phyloP scores from a whole-genome alignment of 805 yeast genomes.

The Saturnispora saitoi region DNA sequence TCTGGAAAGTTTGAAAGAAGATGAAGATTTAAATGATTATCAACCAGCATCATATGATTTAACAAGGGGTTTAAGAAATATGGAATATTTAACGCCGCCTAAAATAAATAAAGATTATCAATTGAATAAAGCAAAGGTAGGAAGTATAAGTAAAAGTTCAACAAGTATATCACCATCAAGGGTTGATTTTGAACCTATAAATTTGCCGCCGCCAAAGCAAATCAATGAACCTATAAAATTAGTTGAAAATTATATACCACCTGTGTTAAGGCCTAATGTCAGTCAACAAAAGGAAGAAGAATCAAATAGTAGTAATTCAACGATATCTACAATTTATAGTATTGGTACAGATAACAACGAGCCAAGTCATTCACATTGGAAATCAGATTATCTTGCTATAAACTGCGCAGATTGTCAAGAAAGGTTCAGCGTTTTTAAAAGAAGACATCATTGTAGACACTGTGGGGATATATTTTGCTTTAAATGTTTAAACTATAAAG shows the following conservation, averaged over 20 bases:
- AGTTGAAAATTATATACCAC: slow-evolving; percentile 39
- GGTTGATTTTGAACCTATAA: slow-evolving; percentile 4
- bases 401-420: slow-evolving; percentile 30
- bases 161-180: slow-evolving; percentile 16
- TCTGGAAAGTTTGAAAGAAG: slow-evolving; percentile 14
- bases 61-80: slow-evolving; percentile 31
- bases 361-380: slow-evolving; percentile 48
- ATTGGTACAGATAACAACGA: slow-evolving; percentile 22
- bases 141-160: not conserved
- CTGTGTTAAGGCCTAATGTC: slow-evolving; percentile 38
- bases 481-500: slow-evolving; percentile 23
- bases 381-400: slow-evolving; percentile 32
- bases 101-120: not conserved
- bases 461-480: slow-evolving; percentile 42
- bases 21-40: slow-evolving; percentile 20
- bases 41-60: slow-evolving; percentile 42
- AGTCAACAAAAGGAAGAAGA: not conserved
- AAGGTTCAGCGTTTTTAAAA: slow-evolving; percentile 23
- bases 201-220: slow-evolving; percentile 22
- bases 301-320: slow-evolving; percentile 3
- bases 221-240: slow-evolving; percentile 39
- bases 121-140: not conserved
- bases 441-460: slow-evolving; percentile 44
- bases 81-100: slow-evolving; percentile 7
- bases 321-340: slow-evolving; percentile 2